Conservation (phyloP, 768 basidiomycete species). For the Psilocybe subaeruginosa region DNA sequence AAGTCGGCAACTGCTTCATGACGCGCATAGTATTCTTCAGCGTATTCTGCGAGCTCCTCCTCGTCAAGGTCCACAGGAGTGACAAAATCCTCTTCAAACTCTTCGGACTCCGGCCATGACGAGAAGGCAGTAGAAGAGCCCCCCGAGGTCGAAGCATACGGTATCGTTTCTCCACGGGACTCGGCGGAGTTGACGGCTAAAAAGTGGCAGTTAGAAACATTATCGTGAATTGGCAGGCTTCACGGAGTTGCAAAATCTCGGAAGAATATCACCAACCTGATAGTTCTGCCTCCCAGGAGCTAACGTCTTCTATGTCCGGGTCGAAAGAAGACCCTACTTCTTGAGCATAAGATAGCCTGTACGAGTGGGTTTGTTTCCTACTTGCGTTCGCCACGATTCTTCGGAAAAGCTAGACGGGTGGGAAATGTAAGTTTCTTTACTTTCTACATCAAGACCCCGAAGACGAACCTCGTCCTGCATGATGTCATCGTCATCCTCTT, state of each 20-base stretch:
- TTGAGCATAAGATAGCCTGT: conserved; percentile 62
- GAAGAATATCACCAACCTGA: conserved; percentile 33
- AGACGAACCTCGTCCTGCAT: conserved; percentile 64
- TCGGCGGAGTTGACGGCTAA: conserved; percentile 11
- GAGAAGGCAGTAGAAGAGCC: conserved; percentile 1
- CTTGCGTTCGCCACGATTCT: conserved; percentile 63
- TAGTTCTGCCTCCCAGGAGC: conserved; percentile 62
- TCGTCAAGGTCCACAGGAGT: conserved; percentile 54
- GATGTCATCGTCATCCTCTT: conserved; percentile 54
- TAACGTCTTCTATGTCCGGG: conserved; percentile 68
- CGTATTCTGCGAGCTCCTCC: conserved; percentile 62
- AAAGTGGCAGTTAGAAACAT: not conserved
- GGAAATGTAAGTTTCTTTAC: conserved; percentile 4
- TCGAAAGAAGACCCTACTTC: conserved; percentile 82
- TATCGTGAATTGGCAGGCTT: conserved; percentile 1
- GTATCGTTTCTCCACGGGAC: conserved; percentile 3
- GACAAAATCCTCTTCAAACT: conserved; percentile 24
- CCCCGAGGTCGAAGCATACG: conserved; percentile 1
- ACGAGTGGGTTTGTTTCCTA: conserved; percentile 52
- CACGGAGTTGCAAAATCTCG: conserved; percentile 5
- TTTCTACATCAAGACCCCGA: not conserved
- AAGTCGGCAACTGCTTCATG: conserved; percentile 46
- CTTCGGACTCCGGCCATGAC: not conserved
- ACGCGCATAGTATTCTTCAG: conserved; percentile 50
- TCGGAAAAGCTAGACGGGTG: conserved; percentile 54